phyloP scores from a whole-genome alignment of 345 rosid species.

The Raphanus raphanistrum region DNA sequence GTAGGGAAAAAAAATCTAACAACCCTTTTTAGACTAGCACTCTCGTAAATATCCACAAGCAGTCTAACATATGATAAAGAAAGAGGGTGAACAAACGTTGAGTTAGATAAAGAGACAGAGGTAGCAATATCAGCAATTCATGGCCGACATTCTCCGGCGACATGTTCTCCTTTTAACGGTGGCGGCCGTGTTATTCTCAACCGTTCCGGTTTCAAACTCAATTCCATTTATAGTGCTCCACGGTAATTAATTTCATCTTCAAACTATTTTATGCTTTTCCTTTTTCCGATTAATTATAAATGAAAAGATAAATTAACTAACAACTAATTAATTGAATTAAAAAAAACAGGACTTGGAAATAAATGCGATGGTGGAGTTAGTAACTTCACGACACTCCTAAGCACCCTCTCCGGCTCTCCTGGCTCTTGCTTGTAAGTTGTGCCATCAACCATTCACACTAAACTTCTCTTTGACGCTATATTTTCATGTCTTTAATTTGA shows the following conservation, averaged over 20 bases:
- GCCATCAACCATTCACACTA: slow-evolving; percentile 6
- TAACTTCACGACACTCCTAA: slow-evolving; percentile 59
- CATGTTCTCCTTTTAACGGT: slow-evolving; percentile 31
- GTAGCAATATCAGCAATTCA: background rate
- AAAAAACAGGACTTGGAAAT: slow-evolving; percentile 66
- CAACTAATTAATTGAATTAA: too few species aligned
- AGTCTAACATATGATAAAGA: too few species aligned
- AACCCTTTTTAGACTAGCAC: background rate
- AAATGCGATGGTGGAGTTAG: slow-evolving; percentile 65
- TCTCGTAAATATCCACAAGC: background rate
- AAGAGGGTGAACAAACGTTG: too few species aligned
- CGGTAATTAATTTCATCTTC: slow-evolving; percentile 44
- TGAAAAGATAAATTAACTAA: background rate
- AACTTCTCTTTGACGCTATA: background rate
- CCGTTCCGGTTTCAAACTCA: slow-evolving; percentile 46
- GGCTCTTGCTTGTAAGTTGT: slow-evolving; percentile 72
- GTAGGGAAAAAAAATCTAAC: background rate
- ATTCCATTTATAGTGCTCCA: slow-evolving; percentile 73
- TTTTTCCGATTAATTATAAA: background rate
- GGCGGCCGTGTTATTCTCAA: slow-evolving; percentile 16
- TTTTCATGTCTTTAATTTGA: background rate
- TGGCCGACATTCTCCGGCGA: slow-evolving; percentile 8
- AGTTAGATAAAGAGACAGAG: background rate
- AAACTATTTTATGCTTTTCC: background rate
- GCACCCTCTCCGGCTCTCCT: slow-evolving; percentile 57